Evolutionary conservation across 176 grass and related monocot species (phyloP), one percentile per base, ranked within the genome.

Genomic region (Oryza punctata): DNA sequence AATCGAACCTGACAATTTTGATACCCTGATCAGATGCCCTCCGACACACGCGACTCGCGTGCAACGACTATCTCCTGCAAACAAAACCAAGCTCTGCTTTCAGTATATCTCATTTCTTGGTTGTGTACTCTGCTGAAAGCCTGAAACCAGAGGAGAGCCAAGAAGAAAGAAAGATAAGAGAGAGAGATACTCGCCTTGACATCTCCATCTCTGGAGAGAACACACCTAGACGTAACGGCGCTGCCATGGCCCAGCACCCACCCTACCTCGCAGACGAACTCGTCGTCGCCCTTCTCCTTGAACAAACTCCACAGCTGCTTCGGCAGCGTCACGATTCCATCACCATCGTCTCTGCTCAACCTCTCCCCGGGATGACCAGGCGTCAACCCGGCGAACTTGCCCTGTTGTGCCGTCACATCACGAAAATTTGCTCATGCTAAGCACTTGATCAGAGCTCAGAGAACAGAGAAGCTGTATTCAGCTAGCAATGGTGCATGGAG

Each of bases 281-380:
- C 80, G 50, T 81, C 87, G 25, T 86, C 69, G 65, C 67, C 72
- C 24, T 46, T 83, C 81, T 72, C 66, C 72, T 77, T 87, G 76
- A 89, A 91, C 40, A 46, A 66, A 77, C 91, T 94, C 93, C 93
- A 98, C 50, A 98, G 87, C 44, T 92, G 82, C 67, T 92, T 96
- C 3, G 93, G 96, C 67, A 98, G 76, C 18, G 80, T 79, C 61
- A 95, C 82, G 19, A 95, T 41, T 25, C 87, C 85, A 38, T 43
- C 85, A 26, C 40, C 76, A 18, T 76, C 64, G 81, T 89, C 80
- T 72, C 96, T 86, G 40, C 50, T 6, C 70, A 86, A 9, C 10
- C 75, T 87, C 32, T 45, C 70, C n/a, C n/a, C n/a, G 9, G 87
- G 85, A 11, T 81, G 63, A 21, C 78, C 85, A 4, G 70, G 54